Percentiles rank a stretch among this genome's conserved stretches.
These are phyloP conservation scores for Trichoderma guizhouense DNA, from an alignment of 2,329 filamentous ascomycete species.

Conservation along the genomic window DNA sequence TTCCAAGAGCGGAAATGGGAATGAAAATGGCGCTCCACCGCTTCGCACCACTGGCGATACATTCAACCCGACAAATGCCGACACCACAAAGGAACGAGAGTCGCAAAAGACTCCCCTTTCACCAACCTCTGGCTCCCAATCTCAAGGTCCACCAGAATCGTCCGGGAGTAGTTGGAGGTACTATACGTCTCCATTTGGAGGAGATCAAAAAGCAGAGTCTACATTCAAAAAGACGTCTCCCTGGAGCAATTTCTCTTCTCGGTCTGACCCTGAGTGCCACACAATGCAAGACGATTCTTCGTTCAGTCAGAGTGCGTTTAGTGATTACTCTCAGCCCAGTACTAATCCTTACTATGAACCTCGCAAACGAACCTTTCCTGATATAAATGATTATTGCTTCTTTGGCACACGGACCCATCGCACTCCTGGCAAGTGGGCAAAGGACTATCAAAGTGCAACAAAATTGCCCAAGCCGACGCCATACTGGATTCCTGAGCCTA, in stretches of 20 bases:
- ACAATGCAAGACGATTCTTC: slow-evolving; percentile 1
- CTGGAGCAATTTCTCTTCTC: not conserved
- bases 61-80: slow-evolving; percentile 6
- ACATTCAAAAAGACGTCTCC: not conserved
- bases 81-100: not conserved
- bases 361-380: slow-evolving; percentile 22
- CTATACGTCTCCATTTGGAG: slow-evolving; percentile 19
- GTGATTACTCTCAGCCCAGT: slow-evolving; percentile 29
- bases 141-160: slow-evolving; percentile 22
- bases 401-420: slow-evolving; percentile 1
- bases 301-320: slow-evolving; percentile 14
- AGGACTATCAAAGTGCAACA: not conserved
- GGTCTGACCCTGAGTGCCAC: not conserved
- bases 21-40: not conserved
- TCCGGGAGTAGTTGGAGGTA: slow-evolving; percentile 28
- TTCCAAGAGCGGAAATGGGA: not conserved
- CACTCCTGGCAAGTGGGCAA: slow-evolving; percentile 9
- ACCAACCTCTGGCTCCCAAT: slow-evolving; percentile 10
- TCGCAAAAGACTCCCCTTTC: not conserved
- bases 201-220: not conserved
- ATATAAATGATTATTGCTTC: slow-evolving; percentile 5
- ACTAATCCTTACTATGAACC: slow-evolving; percentile 37
- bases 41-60: slow-evolving; percentile 16
- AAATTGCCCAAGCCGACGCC: not conserved
- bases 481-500: slow-evolving; percentile 30